A percentile compares a stretch with the other conserved stretches of the same genome.
phyloP scores from a whole-genome alignment of 2,329 filamentous ascomycete species.

The Alternaria hordeiaustralica region DNA sequence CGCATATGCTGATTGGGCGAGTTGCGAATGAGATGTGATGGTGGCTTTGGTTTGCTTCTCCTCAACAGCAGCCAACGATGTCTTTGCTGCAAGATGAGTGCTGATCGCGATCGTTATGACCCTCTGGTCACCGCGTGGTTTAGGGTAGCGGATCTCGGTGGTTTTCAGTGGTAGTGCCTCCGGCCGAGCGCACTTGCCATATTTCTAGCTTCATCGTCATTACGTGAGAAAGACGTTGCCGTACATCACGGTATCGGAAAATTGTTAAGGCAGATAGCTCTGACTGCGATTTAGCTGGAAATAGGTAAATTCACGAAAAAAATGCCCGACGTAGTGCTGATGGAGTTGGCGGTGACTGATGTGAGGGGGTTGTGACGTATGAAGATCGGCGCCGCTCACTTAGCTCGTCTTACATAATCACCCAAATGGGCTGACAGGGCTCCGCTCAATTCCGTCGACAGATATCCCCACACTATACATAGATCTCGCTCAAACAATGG shows the following conservation, averaged over 20 bases:
- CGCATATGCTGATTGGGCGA: not conserved
- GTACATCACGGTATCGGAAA: not conserved
- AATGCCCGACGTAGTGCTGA: not conserved
- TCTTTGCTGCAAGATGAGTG: not conserved
- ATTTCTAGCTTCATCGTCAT: not conserved
- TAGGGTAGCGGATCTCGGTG: not conserved
- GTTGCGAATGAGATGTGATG: not conserved
- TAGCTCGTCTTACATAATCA: not conserved
- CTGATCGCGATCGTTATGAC: not conserved
- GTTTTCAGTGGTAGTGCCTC: not conserved
- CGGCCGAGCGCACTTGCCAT: not conserved
- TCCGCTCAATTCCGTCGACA: not conserved
- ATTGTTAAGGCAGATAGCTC: not conserved
- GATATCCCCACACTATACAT: not conserved
- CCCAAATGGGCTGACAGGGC: not conserved
- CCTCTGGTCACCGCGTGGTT: not conserved
- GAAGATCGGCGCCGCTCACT: not conserved
- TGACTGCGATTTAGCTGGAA: not conserved
- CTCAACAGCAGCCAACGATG: not conserved
- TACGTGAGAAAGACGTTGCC: not conserved
- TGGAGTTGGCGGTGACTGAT: not conserved
- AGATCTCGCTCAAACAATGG: not conserved
- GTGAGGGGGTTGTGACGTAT: not conserved
- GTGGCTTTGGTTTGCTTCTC: not conserved
- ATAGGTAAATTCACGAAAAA: not conserved